These are phyloP conservation scores for Gonapodya sp. DNA, from an alignment of 192 early-diverging fungal species.

Conservation along the genomic window DNA sequence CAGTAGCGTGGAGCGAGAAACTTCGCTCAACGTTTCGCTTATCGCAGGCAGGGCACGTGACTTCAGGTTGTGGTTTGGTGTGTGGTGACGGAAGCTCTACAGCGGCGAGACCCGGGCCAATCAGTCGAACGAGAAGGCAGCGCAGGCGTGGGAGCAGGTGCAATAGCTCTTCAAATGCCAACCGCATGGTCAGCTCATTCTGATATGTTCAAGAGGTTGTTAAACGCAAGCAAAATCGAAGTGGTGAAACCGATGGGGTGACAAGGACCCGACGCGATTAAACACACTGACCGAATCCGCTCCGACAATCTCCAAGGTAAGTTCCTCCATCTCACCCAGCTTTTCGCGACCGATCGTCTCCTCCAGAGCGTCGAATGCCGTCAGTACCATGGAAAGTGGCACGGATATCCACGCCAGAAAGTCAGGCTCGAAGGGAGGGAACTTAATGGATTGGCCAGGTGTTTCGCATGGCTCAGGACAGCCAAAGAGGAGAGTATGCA, in stretches of 20 bases:
- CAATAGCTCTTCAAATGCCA: neutral
- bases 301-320: slow-evolving; percentile 3
- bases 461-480: neutral
- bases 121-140: neutral
- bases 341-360: neutral
- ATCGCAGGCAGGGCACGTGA: neutral
- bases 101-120: neutral
- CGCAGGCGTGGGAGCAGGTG: slow-evolving; percentile 11
- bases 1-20: neutral
- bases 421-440: slow-evolving; percentile 4
- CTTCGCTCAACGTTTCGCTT: neutral
- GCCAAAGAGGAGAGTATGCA: neutral
- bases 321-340: neutral
- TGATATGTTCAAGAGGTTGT: neutral
- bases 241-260: neutral
- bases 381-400: neutral
- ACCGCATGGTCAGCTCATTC: neutral
- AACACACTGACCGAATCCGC: slow-evolving; percentile 7
- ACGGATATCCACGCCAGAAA: neutral
- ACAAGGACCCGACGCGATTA: too few relatives aligned
- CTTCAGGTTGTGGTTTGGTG: neutral
- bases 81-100: neutral
- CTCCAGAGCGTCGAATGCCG: slow-evolving; percentile 1
- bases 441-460: neutral
- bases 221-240: neutral